Conservation (phyloP, 2,329 filamentous ascomycete species). For the Verticillium dahliae region DNA sequence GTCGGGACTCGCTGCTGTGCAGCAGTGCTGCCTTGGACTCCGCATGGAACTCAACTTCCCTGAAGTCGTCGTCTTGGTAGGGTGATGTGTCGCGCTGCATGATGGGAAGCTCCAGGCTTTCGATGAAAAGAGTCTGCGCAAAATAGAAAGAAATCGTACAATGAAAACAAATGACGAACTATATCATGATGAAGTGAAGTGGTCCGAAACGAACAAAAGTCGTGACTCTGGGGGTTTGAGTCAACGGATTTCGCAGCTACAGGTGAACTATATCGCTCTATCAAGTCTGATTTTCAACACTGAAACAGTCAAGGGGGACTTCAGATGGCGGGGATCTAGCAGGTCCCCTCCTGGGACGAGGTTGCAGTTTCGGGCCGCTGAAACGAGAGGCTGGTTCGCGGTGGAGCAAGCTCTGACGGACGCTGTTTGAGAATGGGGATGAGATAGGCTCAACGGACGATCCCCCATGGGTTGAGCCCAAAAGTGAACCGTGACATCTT, state of each 20-base stretch:
- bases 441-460: not conserved
- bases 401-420: not conserved
- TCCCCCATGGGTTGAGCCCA: not conserved
- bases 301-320: not conserved
- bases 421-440: not conserved
- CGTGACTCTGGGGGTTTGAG: not conserved
- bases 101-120: not conserved
- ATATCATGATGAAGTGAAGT: no score
- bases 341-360: not conserved
- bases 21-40: not conserved
- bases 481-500: not conserved
- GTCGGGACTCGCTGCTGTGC: slow-evolving; percentile 5
- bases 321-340: not conserved
- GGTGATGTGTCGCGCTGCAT: not conserved
- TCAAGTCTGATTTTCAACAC: not conserved
- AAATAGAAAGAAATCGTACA: not conserved
- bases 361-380: not conserved
- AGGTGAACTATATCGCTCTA: not conserved
- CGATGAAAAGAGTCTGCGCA: not conserved
- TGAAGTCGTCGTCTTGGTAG: not conserved
- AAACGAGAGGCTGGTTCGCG: not conserved
- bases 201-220: no score
- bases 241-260: not conserved
- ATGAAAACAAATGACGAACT: not conserved
- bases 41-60: not conserved